These are phyloP conservation scores for Helicostylum pulchrum DNA, from an alignment of 192 early-diverging fungal species.

Conservation along the genomic window DNA sequence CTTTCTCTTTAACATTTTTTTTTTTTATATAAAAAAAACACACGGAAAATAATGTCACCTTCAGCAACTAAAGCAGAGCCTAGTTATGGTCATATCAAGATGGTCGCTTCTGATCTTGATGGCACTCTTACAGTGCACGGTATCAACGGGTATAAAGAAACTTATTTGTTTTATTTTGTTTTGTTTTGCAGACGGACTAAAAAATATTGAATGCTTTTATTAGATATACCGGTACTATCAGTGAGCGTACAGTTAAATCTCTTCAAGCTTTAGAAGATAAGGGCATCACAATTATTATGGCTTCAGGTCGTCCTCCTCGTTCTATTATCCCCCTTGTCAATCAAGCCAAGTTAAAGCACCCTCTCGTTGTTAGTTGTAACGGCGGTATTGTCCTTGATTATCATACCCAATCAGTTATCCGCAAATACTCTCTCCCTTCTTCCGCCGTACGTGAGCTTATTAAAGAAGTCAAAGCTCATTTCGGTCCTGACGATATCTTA, in stretches of 20 bases:
- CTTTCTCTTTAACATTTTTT: background rate
- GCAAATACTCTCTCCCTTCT: conserved; percentile 24
- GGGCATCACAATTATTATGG: conserved; percentile 23
- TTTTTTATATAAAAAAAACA: background rate
- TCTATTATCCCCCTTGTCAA: conserved; percentile 24
- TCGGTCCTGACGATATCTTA: conserved; percentile 16
- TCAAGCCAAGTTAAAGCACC: conserved; percentile 16
- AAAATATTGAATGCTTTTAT: background rate
- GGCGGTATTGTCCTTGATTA: conserved; percentile 27
- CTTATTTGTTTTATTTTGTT: background rate
- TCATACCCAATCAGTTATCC: conserved; percentile 1
- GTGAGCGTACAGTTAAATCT: conserved; percentile 10
- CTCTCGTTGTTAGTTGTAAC: conserved; percentile 24
- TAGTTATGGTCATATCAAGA: conserved; percentile 10
- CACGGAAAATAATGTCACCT: background rate
- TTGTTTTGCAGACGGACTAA: background rate
- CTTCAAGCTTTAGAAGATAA: conserved; percentile 18
- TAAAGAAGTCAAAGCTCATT: conserved; percentile 2
- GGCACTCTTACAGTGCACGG: conserved; percentile 22
- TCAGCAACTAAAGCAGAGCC: background rate
- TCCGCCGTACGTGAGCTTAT: conserved; percentile 10
- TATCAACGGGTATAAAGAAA: conserved; percentile 7
- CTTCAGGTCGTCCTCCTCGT: conserved; percentile 30
- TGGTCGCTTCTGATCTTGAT: conserved; percentile 33
- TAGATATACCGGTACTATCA: conserved; percentile 13